phyloP scores from a whole-genome alignment of 1,284 basidiomycete species.

The Clitocybe nebularis region DNA sequence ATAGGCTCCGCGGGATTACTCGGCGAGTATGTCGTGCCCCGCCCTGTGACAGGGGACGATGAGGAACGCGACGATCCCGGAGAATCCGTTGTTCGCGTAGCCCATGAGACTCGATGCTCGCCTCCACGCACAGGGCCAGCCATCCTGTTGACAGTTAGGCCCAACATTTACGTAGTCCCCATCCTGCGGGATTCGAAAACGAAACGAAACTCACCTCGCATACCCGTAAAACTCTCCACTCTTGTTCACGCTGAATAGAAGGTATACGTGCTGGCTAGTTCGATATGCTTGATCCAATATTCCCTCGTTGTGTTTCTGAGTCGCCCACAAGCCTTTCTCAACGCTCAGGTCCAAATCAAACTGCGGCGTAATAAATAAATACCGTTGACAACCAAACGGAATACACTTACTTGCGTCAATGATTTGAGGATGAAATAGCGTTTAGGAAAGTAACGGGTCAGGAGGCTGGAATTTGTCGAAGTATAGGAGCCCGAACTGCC shows the following conservation, averaged over 20 bases:
- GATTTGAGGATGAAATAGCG: constrained; percentile 95
- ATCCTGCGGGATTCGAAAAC: not conserved
- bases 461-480: constrained; percentile 72
- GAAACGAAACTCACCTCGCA: constrained; percentile 52
- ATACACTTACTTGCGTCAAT: constrained; percentile 59
- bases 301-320: constrained; percentile 90
- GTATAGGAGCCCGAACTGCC: constrained; percentile 64
- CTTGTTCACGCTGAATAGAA: constrained; percentile 92
- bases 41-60: constrained; percentile 19
- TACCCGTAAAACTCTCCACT: constrained; percentile 90
- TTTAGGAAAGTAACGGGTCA: constrained; percentile 74
- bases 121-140: constrained; percentile 50
- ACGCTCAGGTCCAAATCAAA: constrained; percentile 84
- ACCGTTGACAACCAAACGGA: not conserved
- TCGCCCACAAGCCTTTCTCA: constrained; percentile 84
- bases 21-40: constrained; percentile 16
- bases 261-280: constrained; percentile 80
- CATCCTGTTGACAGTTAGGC: constrained; percentile 47
- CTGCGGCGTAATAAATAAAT: constrained; percentile 30
- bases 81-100: constrained; percentile 39
- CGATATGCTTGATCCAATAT: constrained; percentile 88
- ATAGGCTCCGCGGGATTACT: constrained; percentile 19
- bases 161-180: not conserved
- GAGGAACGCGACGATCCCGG: constrained; percentile 29
- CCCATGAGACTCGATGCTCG: constrained; percentile 57